Conservation (phyloP, 2,329 filamentous ascomycete species). For the Diatrype stigma region DNA sequence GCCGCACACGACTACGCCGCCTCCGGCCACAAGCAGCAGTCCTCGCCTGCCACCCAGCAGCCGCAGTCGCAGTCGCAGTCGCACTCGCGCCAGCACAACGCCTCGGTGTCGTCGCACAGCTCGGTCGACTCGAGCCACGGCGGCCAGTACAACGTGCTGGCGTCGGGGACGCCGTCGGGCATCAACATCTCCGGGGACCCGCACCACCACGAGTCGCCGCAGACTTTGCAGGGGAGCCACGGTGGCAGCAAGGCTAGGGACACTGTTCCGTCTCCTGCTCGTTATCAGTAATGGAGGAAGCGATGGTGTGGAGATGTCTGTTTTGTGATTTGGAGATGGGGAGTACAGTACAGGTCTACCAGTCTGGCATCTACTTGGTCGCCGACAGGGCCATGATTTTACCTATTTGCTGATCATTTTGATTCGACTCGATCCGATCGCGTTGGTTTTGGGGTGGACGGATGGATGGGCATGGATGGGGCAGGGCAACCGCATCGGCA, state of each 20-base stretch:
- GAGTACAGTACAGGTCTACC: too few species aligned
- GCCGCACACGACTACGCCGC: not conserved
- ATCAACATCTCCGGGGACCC: constrained; percentile 1
- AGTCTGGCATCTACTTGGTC: too few species aligned
- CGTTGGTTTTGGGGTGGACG: too few species aligned
- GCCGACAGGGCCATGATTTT: too few species aligned
- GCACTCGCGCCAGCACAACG: not conserved
- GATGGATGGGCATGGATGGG: too few species aligned
- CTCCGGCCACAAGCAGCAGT: not conserved
- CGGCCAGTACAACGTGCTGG: constrained; percentile 15
- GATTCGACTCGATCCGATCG: too few species aligned
- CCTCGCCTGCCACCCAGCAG: not conserved
- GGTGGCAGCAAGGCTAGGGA: not conserved
- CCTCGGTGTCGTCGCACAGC: not conserved
- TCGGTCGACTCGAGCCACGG: not conserved
- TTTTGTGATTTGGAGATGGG: too few species aligned
- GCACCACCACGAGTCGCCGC: not conserved
- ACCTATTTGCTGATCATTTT: too few species aligned
- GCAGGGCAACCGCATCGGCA: too few species aligned
- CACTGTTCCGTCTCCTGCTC: not conserved
- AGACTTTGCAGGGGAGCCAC: too few species aligned
- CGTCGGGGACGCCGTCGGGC: constrained; percentile 21
- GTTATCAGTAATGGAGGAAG: too few species aligned
- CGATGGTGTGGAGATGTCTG: too few species aligned
- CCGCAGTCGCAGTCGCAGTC: not conserved